phyloP scores from a whole-genome alignment of 352 stramenopile species.

The Globisporangium barbulae region DNA sequence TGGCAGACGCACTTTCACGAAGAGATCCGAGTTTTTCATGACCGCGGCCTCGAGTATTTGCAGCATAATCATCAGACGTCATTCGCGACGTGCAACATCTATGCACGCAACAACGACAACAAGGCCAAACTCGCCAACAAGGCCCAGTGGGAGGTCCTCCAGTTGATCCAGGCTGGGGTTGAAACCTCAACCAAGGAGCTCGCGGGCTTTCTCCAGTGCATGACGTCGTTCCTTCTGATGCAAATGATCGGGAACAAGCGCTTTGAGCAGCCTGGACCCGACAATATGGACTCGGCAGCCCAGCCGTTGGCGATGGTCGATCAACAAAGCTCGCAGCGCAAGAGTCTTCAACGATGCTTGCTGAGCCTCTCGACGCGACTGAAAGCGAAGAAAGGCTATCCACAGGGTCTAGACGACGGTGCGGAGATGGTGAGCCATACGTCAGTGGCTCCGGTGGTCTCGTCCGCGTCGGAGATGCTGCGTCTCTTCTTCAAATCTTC shows the following conservation, averaged over 20 bases:
- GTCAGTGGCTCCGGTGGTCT: background rate
- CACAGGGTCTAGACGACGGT: background rate
- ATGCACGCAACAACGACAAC: conserved; percentile 7
- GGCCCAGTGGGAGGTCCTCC: conserved; percentile 1
- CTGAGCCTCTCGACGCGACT: conserved; percentile 2
- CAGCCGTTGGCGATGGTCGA: background rate
- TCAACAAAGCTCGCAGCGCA: background rate
- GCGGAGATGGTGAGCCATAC: background rate
- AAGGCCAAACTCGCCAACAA: conserved; percentile 13
- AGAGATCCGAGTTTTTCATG: conserved; percentile 22
- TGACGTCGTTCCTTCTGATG: conserved; percentile 17
- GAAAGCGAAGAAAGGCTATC: background rate
- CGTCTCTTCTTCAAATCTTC: conserved; percentile 1
- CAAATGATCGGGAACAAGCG: conserved; percentile 9
- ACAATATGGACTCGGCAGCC: background rate
- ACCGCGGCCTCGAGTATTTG: conserved; percentile 8
- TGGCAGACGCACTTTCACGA: conserved; percentile 33
- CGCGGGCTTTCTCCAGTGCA: conserved; percentile 10
- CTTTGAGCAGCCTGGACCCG: background rate
- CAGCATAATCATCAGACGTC: background rate
- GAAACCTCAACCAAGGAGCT: background rate
- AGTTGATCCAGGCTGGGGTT: background rate
- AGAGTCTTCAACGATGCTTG: conserved; percentile 1
- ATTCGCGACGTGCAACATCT: conserved; percentile 13
- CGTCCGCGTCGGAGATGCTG: conserved; percentile 9